Percentiles rank a stretch among this genome's conserved stretches.
Conservation (phyloP, 768 basidiomycete genomes). For the Gautieria morchelliformis region DNA sequence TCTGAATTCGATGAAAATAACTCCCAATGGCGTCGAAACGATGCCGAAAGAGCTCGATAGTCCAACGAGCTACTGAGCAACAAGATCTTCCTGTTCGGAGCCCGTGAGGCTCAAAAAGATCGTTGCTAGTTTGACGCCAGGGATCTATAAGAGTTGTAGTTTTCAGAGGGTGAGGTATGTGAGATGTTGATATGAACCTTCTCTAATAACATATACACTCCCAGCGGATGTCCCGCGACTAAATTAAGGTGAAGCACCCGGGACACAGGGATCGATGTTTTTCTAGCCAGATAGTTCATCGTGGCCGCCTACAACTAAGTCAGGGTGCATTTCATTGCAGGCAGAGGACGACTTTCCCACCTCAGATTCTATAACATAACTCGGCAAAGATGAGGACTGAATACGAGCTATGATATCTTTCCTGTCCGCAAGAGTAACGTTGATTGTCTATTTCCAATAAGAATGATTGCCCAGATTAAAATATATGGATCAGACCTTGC, state of each 20-base stretch:
- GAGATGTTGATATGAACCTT: slow-evolving; percentile 15
- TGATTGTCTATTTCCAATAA: slow-evolving; percentile 12
- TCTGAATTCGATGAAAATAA: slow-evolving; percentile 6
- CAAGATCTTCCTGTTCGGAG: slow-evolving; percentile 17
- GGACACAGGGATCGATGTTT: slow-evolving; percentile 21
- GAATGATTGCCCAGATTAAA: not conserved
- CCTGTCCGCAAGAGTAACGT: slow-evolving; percentile 15
- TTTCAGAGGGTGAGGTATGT: not conserved
- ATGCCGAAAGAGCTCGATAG: slow-evolving; percentile 19
- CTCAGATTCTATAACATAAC: slow-evolving; percentile 11
- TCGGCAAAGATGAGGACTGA: slow-evolving; percentile 1
- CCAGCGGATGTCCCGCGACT: slow-evolving; percentile 8
- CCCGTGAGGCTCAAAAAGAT: slow-evolving; percentile 18
- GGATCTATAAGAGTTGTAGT: slow-evolving; percentile 12
- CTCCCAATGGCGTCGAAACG: slow-evolving; percentile 23
- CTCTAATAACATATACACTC: slow-evolving; percentile 17
- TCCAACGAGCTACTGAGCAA: slow-evolving; percentile 22
- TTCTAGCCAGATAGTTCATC: slow-evolving; percentile 17
- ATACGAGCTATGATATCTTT: slow-evolving; percentile 15
- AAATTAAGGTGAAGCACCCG: slow-evolving; percentile 13
- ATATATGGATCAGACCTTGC: slow-evolving; percentile 1
- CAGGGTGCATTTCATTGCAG: slow-evolving; percentile 14
- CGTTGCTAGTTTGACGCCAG: slow-evolving; percentile 18
- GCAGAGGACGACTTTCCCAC: slow-evolving; percentile 1
- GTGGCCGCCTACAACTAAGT: slow-evolving; percentile 19